Base-by-base conservation (phyloP, 75 land plant genomes). In the Pinus taeda region DNA sequence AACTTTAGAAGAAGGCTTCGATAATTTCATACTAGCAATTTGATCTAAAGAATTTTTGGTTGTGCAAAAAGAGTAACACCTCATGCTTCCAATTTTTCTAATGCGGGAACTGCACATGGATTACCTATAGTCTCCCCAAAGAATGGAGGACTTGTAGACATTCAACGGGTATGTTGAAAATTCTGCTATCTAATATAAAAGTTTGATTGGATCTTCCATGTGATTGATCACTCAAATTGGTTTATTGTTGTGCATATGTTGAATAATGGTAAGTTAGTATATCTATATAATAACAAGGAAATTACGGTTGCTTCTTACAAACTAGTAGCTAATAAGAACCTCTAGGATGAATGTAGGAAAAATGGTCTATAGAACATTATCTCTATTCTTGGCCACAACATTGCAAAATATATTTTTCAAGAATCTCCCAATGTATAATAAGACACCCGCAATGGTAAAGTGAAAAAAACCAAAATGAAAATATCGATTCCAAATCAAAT, bases 121-220 rank as follows among this genome's bases (percentile, higher is more conserved):
- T 80, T 96, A 74, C 98, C 97, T 22, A 94, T 92, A 79, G 98
- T 96, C 74, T 95, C 98, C 12, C 93, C 98, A 30, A 92, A 88
- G 81, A 96, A 96, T 84, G 98, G 98, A 77, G 97, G 98, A 75
- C 98, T 97, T 62, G 95, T 96, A 61, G 98, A 96, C 79, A 96
- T 96, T 56, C 87, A 87, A 53, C 74, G 87, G 95, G 98, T 95
- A 70, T 74, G 57, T 69, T 12, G 33, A 69, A 15, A 37, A 75
- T 24, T 57, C 6, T 20, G 12, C 18, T 49, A 7, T 37, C 58
- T 21, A 37, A 22, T 15, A 29, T 18, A 17, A 22, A 7, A 8
- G 0, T 22, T 57, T 53, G 17, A 8, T 24, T 3, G 9, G 67
- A 59, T 33, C 17, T 3, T 22, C 0, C 36, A 33, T 29, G 18